Percentiles rank a stretch among this genome's conserved stretches.
Evolutionary conservation across 306 rosid genomes (phyloP).

Genomic region (Begonia peltatifolia): DNA sequence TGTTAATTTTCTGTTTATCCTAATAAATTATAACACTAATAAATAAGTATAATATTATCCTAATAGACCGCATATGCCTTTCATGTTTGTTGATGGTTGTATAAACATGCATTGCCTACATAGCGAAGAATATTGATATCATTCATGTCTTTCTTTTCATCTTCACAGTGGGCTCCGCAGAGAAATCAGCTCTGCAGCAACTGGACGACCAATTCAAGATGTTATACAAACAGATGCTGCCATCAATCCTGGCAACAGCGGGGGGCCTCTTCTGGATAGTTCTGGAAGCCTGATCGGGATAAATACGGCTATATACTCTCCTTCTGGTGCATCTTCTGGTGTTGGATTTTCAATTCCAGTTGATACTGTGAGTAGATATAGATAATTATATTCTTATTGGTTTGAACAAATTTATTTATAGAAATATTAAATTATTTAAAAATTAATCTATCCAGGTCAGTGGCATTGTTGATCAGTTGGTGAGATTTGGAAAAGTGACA

Average conservation of each 20-base stretch:
- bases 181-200: slow-evolving; percentile 99
- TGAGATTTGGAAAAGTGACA: slow-evolving; percentile 88
- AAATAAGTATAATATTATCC: too few relatives aligned
- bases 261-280: slow-evolving; percentile 98
- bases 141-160: neutral
- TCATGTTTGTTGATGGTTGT: too few relatives aligned
- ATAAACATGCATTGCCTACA: too few relatives aligned
- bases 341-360: slow-evolving; percentile 98
- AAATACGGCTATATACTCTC: slow-evolving; percentile 95
- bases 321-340: slow-evolving; percentile 96
- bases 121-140: too few relatives aligned
- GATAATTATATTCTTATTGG: too few relatives aligned
- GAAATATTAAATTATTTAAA: neutral
- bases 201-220: slow-evolving; percentile 98
- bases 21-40: too few relatives aligned
- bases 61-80: too few relatives aligned
- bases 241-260: slow-evolving; percentile 97
- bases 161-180: slow-evolving; percentile 76
- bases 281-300: slow-evolving; percentile 91
- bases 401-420: too few relatives aligned
- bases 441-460: slow-evolving; percentile 37
- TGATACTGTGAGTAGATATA: slow-evolving; percentile 58
- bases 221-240: slow-evolving; percentile 99
- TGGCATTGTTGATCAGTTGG: slow-evolving; percentile 97
- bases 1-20: too few relatives aligned